Evolutionary conservation across 768 basidiomycete genomes (phyloP).

Genomic region (Xerocomellus dryophilus): DNA sequence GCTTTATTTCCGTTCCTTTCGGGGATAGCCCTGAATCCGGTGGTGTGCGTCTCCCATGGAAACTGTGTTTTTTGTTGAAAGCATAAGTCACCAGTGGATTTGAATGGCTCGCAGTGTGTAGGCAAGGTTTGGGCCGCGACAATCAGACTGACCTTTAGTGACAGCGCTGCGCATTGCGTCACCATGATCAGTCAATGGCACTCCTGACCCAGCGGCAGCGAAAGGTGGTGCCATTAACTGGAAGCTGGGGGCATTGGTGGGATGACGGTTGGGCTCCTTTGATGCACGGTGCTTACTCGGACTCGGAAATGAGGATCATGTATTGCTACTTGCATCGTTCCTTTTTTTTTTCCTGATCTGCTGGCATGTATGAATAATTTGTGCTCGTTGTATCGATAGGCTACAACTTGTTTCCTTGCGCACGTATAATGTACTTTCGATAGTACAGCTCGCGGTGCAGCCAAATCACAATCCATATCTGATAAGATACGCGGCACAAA

Average conservation of each 20-base stretch:
- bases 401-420: not conserved
- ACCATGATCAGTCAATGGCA: conserved; percentile 4
- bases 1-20: no score
- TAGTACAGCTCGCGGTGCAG: no score
- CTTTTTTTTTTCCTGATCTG: not conserved
- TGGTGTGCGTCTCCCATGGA: not conserved
- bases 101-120: not conserved
- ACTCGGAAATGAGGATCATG: not conserved
- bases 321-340: not conserved
- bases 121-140: not conserved
- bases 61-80: not conserved
- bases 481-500: conserved; percentile 20
- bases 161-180: conserved; percentile 31
- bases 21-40: not conserved
- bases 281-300: conserved; percentile 1
- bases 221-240: not conserved
- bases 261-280: conserved; percentile 8
- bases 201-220: no score
- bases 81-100: not conserved
- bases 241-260: conserved; percentile 4
- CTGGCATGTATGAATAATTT: not conserved
- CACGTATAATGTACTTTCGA: not conserved
- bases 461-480: not conserved
- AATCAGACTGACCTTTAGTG: not conserved
- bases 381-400: conserved; percentile 2